Base-by-base conservation (phyloP, 2,329 filamentous ascomycete species). In the Penicillium sp. region DNA sequence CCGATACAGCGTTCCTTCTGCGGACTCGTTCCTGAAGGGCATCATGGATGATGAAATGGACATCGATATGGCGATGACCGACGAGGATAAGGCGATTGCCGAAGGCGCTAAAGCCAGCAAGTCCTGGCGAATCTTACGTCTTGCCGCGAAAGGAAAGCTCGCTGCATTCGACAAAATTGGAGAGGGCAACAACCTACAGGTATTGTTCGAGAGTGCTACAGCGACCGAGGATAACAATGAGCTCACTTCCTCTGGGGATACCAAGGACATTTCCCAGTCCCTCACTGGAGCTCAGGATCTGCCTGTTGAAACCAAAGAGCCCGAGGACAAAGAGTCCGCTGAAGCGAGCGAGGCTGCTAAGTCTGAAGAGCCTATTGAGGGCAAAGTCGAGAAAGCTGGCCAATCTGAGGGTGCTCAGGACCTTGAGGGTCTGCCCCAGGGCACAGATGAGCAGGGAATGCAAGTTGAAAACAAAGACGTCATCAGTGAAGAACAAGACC, bases 81-180 rank as follows among this genome's bases (percentile, higher is more conserved):
- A 86, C 40, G 82, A 84, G 56, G 85, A 87, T 61, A 84, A 81
- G 68, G 78, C 82, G 48, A 73, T 75, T 65, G 82, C 78, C 77
- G 84, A 73, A 76, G 89, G 90, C 62, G 83, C 87, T 54, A 96
- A 95, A 72, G 86, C 88, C 21, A 96, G 91, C 78, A 93, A 95
- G 73, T 89, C 87, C 55, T 99, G 94, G 94, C 85, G 92, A 65
- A 90, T 91, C 5, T 78, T 99, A 61, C 86, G 94, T 51, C 84
- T 96, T 62, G 89, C 91, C 10, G 87, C 89, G 55, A 86, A 85
- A 62, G 86, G 82, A 55, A 89, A 88, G 66, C 82, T 97, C 63
- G 83, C 85, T 44, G 78, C 86, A 21, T 94, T 97, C 72, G 92
- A 97, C 73, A 91, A 89, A 73, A 89, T 96, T 47, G 92, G 96